phyloP scores from a whole-genome alignment of 2,329 filamentous ascomycete genomes.

The Neurospora crassa region DNA sequence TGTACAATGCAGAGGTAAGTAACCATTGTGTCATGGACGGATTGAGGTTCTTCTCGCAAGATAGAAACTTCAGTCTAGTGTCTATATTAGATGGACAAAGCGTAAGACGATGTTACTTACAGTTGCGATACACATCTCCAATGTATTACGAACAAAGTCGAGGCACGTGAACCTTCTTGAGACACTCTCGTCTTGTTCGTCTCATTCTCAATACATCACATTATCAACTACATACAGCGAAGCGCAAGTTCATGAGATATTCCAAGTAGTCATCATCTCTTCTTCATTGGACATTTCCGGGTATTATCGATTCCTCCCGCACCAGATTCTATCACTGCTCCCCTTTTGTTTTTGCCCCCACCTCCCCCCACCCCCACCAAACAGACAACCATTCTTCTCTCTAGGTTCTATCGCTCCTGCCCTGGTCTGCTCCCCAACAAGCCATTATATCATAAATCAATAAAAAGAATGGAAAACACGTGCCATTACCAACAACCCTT shows the following conservation, averaged over 20 bases:
- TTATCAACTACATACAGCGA: neutral
- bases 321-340: neutral
- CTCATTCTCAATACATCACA: neutral
- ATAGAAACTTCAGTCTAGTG: neutral
- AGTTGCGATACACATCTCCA: neutral
- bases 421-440: neutral
- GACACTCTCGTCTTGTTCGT: neutral
- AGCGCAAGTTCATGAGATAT: neutral
- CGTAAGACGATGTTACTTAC: neutral
- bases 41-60: neutral
- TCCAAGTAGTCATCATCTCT: neutral
- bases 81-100: neutral
- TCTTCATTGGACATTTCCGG: neutral
- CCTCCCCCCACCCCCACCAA: too few species aligned
- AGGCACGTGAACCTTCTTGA: neutral
- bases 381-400: neutral
- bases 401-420: neutral
- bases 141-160: neutral
- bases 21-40: neutral
- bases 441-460: neutral
- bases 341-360: neutral
- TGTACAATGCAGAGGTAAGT: neutral
- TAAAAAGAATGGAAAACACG: neutral
- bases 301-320: neutral
- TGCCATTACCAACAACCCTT: neutral